These are phyloP conservation scores for Coemansia sp. DNA, from an alignment of 192 early-diverging fungal species.

Conservation along the genomic window DNA sequence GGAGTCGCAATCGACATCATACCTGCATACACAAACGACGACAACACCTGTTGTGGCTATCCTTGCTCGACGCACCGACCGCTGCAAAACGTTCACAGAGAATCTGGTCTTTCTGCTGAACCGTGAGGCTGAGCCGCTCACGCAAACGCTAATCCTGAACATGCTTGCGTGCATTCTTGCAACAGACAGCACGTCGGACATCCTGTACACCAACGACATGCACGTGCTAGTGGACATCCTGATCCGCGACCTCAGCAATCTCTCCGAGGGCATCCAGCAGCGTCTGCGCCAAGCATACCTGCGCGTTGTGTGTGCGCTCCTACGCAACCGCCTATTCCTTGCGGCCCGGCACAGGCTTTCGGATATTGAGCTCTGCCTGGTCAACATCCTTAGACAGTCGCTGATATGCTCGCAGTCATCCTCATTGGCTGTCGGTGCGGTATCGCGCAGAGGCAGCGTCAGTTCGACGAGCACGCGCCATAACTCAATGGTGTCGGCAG, in stretches of 20 bases:
- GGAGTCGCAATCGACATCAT: background rate
- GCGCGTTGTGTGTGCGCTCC: constrained; percentile 62
- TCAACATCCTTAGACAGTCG: constrained; percentile 45
- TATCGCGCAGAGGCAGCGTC: constrained; percentile 31
- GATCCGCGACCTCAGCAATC: constrained; percentile 76
- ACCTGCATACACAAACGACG: background rate
- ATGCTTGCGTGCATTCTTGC: constrained; percentile 73
- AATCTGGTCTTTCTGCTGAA: constrained; percentile 93
- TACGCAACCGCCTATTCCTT: constrained; percentile 63
- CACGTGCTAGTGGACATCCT: constrained; percentile 84
- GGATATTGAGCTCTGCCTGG: constrained; percentile 53
- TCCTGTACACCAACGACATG: constrained; percentile 93
- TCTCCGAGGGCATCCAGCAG: constrained; percentile 67
- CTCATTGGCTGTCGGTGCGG: background rate
- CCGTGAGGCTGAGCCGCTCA: constrained; percentile 66
- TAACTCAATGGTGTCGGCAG: constrained; percentile 28
- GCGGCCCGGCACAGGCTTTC: constrained; percentile 39
- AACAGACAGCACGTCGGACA: constrained; percentile 58
- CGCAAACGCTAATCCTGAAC: constrained; percentile 60
- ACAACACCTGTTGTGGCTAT: constrained; percentile 35
- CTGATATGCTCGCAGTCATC: constrained; percentile 37
- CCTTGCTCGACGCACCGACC: constrained; percentile 36
- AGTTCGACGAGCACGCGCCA: constrained; percentile 40
- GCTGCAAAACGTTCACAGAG: constrained; percentile 79
- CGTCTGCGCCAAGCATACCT: constrained; percentile 67